Conservation (phyloP, 2,329 filamentous ascomycete species). For the Thielaviopsis musarum region DNA sequence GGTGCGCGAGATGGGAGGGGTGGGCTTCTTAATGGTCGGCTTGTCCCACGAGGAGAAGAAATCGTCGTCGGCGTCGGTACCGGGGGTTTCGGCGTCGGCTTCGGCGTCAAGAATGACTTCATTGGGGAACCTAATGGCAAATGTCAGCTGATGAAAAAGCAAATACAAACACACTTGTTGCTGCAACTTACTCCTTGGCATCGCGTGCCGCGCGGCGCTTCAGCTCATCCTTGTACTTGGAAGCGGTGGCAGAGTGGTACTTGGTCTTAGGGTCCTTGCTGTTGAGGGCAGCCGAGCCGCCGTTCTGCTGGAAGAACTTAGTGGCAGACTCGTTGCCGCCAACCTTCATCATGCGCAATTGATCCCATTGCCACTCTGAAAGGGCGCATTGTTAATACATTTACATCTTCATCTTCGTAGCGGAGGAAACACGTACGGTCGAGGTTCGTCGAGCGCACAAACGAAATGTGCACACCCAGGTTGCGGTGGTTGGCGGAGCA, state of each 20-base stretch:
- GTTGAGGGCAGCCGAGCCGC: constrained; percentile 78
- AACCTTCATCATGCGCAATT: constrained; percentile 93
- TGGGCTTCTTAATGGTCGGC: constrained; percentile 88
- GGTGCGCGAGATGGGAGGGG: constrained; percentile 79
- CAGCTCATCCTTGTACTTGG: constrained; percentile 95
- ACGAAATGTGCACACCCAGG: constrained; percentile 95
- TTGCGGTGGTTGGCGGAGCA: constrained; percentile 96
- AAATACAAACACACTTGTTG: background rate
- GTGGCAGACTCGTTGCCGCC: constrained; percentile 96
- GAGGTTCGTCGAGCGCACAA: constrained; percentile 94
- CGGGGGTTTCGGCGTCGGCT: constrained; percentile 56
- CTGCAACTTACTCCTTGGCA: constrained; percentile 55
- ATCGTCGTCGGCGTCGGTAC: constrained; percentile 69
- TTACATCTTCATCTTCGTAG: background rate
- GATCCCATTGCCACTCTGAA: constrained; percentile 95
- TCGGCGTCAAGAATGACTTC: constrained; percentile 71
- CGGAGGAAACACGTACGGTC: constrained; percentile 54
- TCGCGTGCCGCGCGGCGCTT: constrained; percentile 72
- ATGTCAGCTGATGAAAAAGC: background rate
- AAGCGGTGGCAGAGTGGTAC: constrained; percentile 83
- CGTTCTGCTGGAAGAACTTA: constrained; percentile 95
- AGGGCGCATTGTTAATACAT: background rate
- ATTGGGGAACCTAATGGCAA: constrained; percentile 48
- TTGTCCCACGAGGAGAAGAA: constrained; percentile 99
- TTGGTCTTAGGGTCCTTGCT: constrained; percentile 97